Evolutionary conservation across 345 rosid genomes (phyloP), one percentile per base, ranked within the genome.

Genomic region (Brassica napus): DNA sequence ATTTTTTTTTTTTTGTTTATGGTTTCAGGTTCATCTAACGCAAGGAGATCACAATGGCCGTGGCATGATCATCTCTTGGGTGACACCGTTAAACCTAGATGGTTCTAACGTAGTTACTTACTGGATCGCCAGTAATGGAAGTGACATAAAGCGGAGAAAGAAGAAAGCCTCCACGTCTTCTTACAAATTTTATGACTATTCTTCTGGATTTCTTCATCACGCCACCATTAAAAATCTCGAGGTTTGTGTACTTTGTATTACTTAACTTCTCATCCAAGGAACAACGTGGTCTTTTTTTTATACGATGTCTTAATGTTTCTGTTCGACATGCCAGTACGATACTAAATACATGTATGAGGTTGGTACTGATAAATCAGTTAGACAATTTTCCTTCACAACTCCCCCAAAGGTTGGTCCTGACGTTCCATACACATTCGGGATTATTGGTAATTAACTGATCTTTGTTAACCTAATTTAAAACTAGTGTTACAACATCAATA

Each of bases 371-470:
- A 15, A 76, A 35, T 67, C 86, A 7, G 83, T 72, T 6, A 70
- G 92, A 47, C 77, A 66, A 65, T 90, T 90, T 77, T 76, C 76
- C 76, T 88, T 88, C 61, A 67, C 59, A 1, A 90, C 87, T 10
- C 94, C 94, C 74, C 92, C 90, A 0, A 69, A 79, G 6, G 82
- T 86, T 8, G 94, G 92, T 39, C 94, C 94, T 2, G 90, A 88
- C 77, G 91, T 79, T 52, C 92, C 92, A 0, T 86, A 88, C 72
- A 87, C 94, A 11, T 90, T 88, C 76, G 94, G 94, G 14, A 82
- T 90, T 75, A 90, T 90, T 4, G 94, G 94, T 88, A 83, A 16
- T 30, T 12, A 11, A 65, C 69, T 9, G 8, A 34, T 59, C 10
- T 69, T 47, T 11, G 8, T 0, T 8, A 18, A 60, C 26, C 9